Base-by-base conservation (phyloP, 768 basidiomycete genomes). In the Hypholoma sublateritium region DNA sequence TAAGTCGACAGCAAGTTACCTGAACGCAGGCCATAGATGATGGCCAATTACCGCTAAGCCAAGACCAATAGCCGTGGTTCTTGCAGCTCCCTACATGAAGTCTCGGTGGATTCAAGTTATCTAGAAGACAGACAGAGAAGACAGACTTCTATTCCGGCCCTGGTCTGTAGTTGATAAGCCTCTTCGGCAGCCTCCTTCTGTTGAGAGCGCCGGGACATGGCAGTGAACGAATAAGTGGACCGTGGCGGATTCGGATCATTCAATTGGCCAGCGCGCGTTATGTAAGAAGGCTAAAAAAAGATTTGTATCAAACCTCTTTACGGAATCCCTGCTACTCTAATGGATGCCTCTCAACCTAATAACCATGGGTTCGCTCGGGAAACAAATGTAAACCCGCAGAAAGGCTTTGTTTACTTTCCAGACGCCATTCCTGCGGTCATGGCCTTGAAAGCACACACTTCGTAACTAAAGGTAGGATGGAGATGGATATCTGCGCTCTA, bases 1-100 rank as follows among this genome's bases (percentile, higher is more conserved):
- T 19, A 34, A 35, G 16, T 28, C 3, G 28, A 42, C 24, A 62
- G 44, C 32, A 54, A 53, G 39, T 34, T 78, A 89, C 89, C 86
- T 79, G 70, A 92, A 91, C 32, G 75, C 62, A 32, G 89, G 88
- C 86, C 86, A 93, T n/a, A 77, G 73, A 67, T 84, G 80, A 64
- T 93, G 88, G 13, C 75, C 83, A 46, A 92, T 72, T 43, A 83
- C 77, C 9, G 83, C 79, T 24, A 84, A 66, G n/a, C 87, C 86
- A 34, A 84, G 59, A 4, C 89, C 86, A 44, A 87, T 61, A 37
- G 74, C 78, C 13, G 80, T 80, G 53, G 75, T 75, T 65, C 79
- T 74, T 52, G 75, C 69, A 56, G 80, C 85, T 55, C 85, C 85
- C 83, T 89, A 51, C 42, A 25, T 50, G 53, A 56, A 4, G 42